These are phyloP conservation scores for Moricandia arvensis DNA, from an alignment of 345 rosid genomes.

Conservation along the genomic window DNA sequence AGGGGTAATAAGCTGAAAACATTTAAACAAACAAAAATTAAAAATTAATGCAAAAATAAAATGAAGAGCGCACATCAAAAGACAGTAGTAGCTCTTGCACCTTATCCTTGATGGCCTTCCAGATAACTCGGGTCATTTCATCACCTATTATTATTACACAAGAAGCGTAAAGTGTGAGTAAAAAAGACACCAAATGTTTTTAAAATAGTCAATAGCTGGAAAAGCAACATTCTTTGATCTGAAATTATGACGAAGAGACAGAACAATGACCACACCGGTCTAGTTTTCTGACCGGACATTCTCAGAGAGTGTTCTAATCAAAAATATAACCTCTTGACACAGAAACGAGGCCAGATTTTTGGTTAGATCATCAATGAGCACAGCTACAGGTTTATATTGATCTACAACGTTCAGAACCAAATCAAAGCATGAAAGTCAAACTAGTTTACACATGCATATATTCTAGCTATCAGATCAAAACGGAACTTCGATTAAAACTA, in stretches of 20 bases:
- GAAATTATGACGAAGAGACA: not conserved
- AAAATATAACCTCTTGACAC: too few relatives aligned
- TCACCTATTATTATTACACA: conserved; percentile 57
- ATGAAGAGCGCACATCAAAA: not conserved
- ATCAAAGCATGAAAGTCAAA: not conserved
- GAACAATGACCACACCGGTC: not conserved
- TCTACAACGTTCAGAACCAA: not conserved
- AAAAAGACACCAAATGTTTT: not conserved
- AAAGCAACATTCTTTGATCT: not conserved
- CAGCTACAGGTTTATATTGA: too few relatives aligned
- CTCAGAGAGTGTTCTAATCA: not conserved
- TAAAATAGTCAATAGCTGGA: not conserved
- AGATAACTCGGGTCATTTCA: conserved; percentile 94
- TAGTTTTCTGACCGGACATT: not conserved
- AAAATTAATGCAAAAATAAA: not conserved
- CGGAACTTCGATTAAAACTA: conserved; percentile 23
- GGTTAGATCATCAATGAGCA: too few relatives aligned
- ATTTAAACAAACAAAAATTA: not conserved
- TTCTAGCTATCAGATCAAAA: conserved; percentile 18
- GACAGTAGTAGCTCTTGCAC: conserved; percentile 29
- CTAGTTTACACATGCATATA: not conserved
- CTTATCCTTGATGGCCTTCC: conserved; percentile 95
- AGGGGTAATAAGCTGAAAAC: conserved; percentile 81
- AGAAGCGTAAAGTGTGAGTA: not conserved
- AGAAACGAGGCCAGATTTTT: too few relatives aligned